These are phyloP conservation scores for Raphanus hybrid DNA, from an alignment of 441 rosid genomes.

Conservation along the genomic window DNA sequence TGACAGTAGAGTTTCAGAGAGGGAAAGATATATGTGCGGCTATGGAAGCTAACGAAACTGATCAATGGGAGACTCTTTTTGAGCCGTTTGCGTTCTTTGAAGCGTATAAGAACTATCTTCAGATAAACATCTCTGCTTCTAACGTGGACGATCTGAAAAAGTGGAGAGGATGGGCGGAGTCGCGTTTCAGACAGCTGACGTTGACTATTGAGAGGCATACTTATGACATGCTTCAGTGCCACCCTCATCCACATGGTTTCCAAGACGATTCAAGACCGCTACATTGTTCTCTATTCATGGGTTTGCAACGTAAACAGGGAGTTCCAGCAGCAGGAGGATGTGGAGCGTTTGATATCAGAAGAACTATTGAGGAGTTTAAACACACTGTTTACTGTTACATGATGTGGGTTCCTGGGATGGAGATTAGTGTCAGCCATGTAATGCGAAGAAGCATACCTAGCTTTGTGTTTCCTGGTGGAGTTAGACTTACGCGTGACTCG, in stretches of 20 bases:
- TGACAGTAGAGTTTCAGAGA: conserved; percentile 92
- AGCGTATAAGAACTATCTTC: conserved; percentile 89
- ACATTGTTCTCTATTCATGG: conserved; percentile 84
- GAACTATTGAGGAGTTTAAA: too few relatives aligned
- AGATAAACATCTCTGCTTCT: conserved; percentile 79
- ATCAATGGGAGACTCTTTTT: conserved; percentile 79
- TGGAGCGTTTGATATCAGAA: conserved; percentile 77
- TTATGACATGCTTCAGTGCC: conserved; percentile 84
- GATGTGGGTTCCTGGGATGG: conserved; percentile 76
- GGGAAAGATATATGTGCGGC: conserved; percentile 93
- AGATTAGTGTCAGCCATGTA: too few relatives aligned
- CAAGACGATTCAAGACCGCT: conserved; percentile 71
- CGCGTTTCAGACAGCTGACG: conserved; percentile 92
- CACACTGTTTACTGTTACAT: conserved; percentile 42
- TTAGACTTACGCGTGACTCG: conserved; percentile 67
- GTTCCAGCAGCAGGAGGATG: conserved; percentile 69
- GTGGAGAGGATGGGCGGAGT: conserved; percentile 99
- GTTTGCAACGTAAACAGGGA: conserved; percentile 94
- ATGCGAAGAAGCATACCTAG: conserved; percentile 44
- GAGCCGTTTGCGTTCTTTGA: conserved; percentile 90
- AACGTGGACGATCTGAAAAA: conserved; percentile 80
- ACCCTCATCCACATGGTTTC: conserved; percentile 93
- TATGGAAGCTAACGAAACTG: conserved; percentile 79
- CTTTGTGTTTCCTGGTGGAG: conserved; percentile 86
- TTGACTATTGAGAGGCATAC: conserved; percentile 92